Evolutionary conservation across 495 filamentous ascomycete genomes (phyloP), one percentile per base, ranked within the genome.

Genomic region (Aspergillus funiculosus): DNA sequence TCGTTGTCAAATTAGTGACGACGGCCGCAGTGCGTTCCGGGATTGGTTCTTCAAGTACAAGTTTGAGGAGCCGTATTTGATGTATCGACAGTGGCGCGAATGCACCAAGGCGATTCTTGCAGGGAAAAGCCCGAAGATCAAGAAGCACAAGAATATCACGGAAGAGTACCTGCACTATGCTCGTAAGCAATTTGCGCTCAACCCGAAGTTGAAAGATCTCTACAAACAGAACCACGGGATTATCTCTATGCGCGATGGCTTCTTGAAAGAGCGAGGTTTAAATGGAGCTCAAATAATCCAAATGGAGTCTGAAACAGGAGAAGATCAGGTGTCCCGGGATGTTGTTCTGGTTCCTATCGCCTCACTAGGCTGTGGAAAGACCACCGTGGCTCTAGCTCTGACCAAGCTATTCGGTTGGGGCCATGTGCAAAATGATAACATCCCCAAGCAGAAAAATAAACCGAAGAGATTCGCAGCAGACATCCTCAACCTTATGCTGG

Each of bases 31-130:
- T 29, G 52, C 66, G 0, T 92, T 79, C 66, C 70, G 76, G 13
- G 87, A 97, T 62, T 98, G 91, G 91, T 97, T 98, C 68, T 98
- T 97, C 81, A 98, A 98, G 63, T 98, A 88, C 76, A 98, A 98
- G 69, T 98, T 97, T 41, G 92, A 98, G 60, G 94, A 98, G 68
- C 92, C 92, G 0, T 98, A 98, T 62, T 67, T 98, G 52, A 87
- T 98, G 87, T 98, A 95, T 59, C 80, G 92, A 25, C 94, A 97
- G 66, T 98, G 92, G 92, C 85, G 92, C 27, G 92, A 97, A 70
- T 91, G 83, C 61, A 98, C 92, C 19, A 98, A 96, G 63, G 75
- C 88, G 8, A 69, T 96, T 38, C 95, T 97, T 41, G 43, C 72
- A 2, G 88, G 88, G 8, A 84, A 76, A 55, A 62, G 77, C 17